Conservation (phyloP, 148 eudicot species). For the Vaccinium myrtillus region DNA sequence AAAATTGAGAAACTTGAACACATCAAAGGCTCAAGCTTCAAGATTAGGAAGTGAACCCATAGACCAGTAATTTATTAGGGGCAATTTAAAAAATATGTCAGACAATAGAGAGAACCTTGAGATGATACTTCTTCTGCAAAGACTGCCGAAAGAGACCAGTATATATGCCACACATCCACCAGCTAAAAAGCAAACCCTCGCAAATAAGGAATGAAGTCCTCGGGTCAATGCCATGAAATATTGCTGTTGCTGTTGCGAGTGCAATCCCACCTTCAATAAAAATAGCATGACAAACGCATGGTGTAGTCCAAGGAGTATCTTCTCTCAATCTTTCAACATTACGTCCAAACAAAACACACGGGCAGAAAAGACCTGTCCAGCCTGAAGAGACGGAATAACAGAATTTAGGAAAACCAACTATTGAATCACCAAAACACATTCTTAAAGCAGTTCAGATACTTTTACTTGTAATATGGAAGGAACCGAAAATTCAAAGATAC, state of each 20-base stretch:
- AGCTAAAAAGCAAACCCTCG: constrained; percentile 74
- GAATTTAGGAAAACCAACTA: not conserved
- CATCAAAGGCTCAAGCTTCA: not conserved
- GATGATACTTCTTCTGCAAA: constrained; percentile 86
- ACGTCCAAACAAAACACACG: constrained; percentile 89
- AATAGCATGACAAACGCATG: constrained; percentile 81
- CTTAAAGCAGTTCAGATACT: not conserved
- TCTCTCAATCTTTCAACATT: constrained; percentile 77
- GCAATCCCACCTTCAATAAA: constrained; percentile 89
- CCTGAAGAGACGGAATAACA: constrained; percentile 37
- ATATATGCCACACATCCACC: constrained; percentile 97
- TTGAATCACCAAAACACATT: not conserved
- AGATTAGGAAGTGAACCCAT: not conserved
- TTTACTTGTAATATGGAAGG: not conserved
- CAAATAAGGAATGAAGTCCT: constrained; percentile 63
- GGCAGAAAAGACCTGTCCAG: constrained; percentile 85
- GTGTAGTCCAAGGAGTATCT: constrained; percentile 69
- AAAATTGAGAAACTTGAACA: constrained; percentile 5
- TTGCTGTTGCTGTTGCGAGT: constrained; percentile 70
- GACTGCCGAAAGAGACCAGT: constrained; percentile 74
- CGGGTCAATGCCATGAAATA: constrained; percentile 79
- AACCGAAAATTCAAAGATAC: not conserved
- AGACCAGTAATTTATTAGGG: not conserved
- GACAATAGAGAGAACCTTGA: constrained; percentile 50
- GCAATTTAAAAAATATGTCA: not conserved